These are phyloP conservation scores for Malassezia nana DNA, from an alignment of 1,284 basidiomycete species.

Conservation along the genomic window DNA sequence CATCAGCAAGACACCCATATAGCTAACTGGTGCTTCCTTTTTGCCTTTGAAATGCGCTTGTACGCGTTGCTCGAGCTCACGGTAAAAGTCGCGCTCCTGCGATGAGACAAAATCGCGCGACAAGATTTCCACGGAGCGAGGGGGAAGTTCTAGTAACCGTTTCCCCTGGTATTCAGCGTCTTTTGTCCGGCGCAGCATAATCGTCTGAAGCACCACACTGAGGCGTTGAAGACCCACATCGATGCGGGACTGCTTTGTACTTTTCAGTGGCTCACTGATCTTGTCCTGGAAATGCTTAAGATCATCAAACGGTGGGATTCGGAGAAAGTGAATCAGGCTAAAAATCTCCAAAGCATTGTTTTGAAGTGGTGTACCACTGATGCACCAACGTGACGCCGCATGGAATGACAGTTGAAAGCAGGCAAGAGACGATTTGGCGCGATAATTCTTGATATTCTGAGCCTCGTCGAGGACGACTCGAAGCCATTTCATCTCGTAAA, in stretches of 20 bases:
- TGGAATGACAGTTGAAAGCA: constrained; percentile 60
- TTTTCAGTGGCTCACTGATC: constrained; percentile 64
- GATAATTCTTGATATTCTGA: constrained; percentile 90
- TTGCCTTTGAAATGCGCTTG: constrained; percentile 55
- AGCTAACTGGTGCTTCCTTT: constrained; percentile 58
- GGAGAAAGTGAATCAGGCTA: constrained; percentile 77
- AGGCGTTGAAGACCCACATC: constrained; percentile 43
- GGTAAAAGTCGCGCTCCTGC: constrained; percentile 73
- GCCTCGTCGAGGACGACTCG: constrained; percentile 88
- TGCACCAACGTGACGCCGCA: constrained; percentile 41
- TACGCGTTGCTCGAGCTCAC: constrained; percentile 65
- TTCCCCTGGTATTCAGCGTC: constrained; percentile 63
- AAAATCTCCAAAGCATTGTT: constrained; percentile 84
- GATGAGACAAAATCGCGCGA: constrained; percentile 50
- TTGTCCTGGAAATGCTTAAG: constrained; percentile 68
- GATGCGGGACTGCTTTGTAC: constrained; percentile 23
- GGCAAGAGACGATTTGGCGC: constrained; percentile 66
- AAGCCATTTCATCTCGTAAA: constrained; percentile 74
- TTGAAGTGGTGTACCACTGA: constrained; percentile 54
- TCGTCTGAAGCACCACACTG: constrained; percentile 67
- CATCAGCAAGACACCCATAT: constrained; percentile 73
- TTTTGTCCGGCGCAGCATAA: constrained; percentile 87
- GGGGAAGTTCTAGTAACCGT: constrained; percentile 71
- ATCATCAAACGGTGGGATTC: constrained; percentile 70
- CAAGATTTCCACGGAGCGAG: constrained; percentile 63